Evolutionary conservation across 768 basidiomycete species (phyloP), one percentile per base, ranked within the genome.

Genomic region (Mycena galericulata): DNA sequence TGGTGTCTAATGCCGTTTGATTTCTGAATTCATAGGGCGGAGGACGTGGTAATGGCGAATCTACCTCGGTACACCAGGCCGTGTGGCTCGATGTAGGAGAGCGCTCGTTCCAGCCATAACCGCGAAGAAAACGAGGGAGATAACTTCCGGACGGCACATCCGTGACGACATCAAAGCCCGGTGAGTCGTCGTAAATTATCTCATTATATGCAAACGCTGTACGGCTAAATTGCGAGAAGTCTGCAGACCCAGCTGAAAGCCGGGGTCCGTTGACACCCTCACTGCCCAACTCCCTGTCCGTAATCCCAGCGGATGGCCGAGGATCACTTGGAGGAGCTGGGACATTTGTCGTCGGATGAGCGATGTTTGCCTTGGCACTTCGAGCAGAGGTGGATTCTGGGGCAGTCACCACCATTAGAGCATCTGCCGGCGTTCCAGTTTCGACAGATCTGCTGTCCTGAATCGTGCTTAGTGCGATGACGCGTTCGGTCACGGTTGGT

Each of bases 191-290:
- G n/a, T 54, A 5, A 1, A 22, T 8, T 32, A 10, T 34, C 34
- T 30, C 8, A 1, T 30, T 11, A 17, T 22, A 1, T 15, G 49
- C 34, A 12, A 62, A 51, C 3, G 50, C 49, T 22, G 27, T 11
- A 14, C 60, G 49, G 30, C 24, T 41, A n/a, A 62, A 62, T 20
- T 15, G 14, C 1, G 60, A 26, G 18, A 61, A 61, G 9, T 61
- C 59, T 7, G 18, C 14, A 62, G 47, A 30, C 60, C 60, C 49
- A 62, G 60, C 60, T 11, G 60, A 20, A 18, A 38, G 59, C 59
- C 34, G 26, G 50, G 47, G 59, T 22, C 60, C 9, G 9, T 22
- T 32, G 32, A 49, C 36, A 2, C 1, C 20, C 32, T n/a, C 51
- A 2, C 22, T 2, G 4, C 34, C 40, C 4, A 41, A 1, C 15